Base-by-base conservation (phyloP, 129 eudicot species). In the Helichrysum umbraculigerum region DNA sequence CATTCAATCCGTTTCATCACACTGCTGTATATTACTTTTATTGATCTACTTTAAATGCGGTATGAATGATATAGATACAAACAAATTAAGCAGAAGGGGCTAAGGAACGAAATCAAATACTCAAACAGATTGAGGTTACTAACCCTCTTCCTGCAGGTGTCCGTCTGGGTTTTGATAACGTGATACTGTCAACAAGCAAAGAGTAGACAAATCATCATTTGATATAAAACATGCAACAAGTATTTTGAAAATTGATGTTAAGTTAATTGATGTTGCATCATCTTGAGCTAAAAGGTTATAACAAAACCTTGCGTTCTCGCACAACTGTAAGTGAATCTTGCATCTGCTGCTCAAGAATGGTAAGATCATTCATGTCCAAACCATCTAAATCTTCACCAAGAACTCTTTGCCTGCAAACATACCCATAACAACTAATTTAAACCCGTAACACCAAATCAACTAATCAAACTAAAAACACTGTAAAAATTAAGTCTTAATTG, bases 101-200 rank as follows among this genome's bases (percentile, higher is more conserved):
- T 8, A 47, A 42, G 68, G 68, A 70, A 33, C 42, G 5, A 65
- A 44, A 66, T 11, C 7, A 12, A 42, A 75, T 11, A 76, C 21
- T 21, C 20, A 37, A 44, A 61, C 62, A 32, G 25, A 56, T 17
- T 41, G 14, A 79, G 37, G 74, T 77, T 16, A 66, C 87, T 79
- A 35, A 80, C 96, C 96, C 87, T 87, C 86, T 89, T 89, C 76
- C 76, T 83, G 88, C 76, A 82, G 10, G 96, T 89, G 73, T 79
- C 85, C 7, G 91, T 83, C 47, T 78, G 86, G 66, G 85, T 85
- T 76, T 89, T 85, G 86, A 89, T 83, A 81, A 82, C 86, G 47
- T 87, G 92, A 73, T 85, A 87, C 92, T 89, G 90, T 64, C 51
- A 77, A 66, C 9, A 81, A 72, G 51, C 47, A 22, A 79, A 15